phyloP scores from a whole-genome alignment of 2,329 filamentous ascomycete genomes.

The Verticillium longisporum region DNA sequence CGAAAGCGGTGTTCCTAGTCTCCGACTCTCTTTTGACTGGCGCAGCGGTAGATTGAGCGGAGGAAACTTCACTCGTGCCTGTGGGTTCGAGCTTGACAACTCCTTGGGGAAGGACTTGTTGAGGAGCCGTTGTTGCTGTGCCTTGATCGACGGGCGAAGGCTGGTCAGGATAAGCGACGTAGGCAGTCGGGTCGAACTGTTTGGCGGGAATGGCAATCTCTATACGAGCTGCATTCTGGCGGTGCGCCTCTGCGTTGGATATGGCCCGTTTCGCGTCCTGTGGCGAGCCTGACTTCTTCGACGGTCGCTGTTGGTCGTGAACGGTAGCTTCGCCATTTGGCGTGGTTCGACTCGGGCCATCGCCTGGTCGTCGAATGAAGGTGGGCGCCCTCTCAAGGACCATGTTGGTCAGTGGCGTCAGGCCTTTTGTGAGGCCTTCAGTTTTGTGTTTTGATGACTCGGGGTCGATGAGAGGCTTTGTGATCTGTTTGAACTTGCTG shows the following conservation, averaged over 20 bases:
- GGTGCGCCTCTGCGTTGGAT: slow-evolving; percentile 21
- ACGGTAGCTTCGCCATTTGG: slow-evolving; percentile 17
- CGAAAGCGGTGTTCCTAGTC: slow-evolving; percentile 19
- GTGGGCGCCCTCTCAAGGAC: slow-evolving; percentile 36
- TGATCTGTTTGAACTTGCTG: slow-evolving; percentile 53
- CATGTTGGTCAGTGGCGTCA: slow-evolving; percentile 45
- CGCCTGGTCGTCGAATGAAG: slow-evolving; percentile 31
- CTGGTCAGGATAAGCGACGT: slow-evolving; percentile 22
- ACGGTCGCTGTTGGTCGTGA: slow-evolving; percentile 7
- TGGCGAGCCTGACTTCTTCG: slow-evolving; percentile 10
- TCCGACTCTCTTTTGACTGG: not conserved
- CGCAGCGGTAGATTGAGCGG: not conserved
- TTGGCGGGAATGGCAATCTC: slow-evolving; percentile 43
- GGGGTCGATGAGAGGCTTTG: slow-evolving; percentile 23
- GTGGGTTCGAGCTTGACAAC: not conserved
- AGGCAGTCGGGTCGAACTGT: slow-evolving; percentile 29
- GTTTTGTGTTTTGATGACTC: slow-evolving; percentile 15
- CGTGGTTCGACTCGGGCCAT: slow-evolving; percentile 18
- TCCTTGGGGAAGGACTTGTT: not conserved
- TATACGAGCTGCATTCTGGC: slow-evolving; percentile 30
- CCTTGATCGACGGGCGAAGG: not conserved
- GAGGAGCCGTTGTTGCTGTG: not conserved
- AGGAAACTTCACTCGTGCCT: not conserved
- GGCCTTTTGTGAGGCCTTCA: slow-evolving; percentile 27
- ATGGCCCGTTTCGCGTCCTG: slow-evolving; percentile 6